Conservation (phyloP, 129 eudicot genomes). For the Rutidosis leptorrhynchoides region DNA sequence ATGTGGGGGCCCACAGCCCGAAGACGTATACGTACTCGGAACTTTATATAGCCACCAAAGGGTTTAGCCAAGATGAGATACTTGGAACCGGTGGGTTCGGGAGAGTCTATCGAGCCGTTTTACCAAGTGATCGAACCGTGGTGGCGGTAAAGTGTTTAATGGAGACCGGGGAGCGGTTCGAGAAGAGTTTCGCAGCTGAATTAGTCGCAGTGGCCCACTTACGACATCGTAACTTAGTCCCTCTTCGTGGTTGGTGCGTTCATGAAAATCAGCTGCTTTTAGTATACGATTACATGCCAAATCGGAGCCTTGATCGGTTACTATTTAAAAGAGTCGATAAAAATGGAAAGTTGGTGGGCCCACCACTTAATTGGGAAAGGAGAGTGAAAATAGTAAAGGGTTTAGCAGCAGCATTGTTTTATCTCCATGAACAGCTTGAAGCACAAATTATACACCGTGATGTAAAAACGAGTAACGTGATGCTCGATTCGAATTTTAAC, state of each 20-base stretch:
- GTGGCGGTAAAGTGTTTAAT: constrained; percentile 86
- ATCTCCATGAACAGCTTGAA: constrained; percentile 86
- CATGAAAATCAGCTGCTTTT: constrained; percentile 66
- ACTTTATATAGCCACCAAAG: constrained; percentile 78
- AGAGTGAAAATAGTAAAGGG: constrained; percentile 61
- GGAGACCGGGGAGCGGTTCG: constrained; percentile 62
- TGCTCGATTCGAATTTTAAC: constrained; percentile 76
- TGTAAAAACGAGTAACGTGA: constrained; percentile 90
- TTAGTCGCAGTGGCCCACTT: constrained; percentile 93
- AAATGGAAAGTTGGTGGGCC: neutral
- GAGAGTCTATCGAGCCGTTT: constrained; percentile 60
- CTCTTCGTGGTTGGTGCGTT: constrained; percentile 95
- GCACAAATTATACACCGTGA: constrained; percentile 95
- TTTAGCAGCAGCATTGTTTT: constrained; percentile 75
- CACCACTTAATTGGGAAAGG: constrained; percentile 54
- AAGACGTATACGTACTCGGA: constrained; percentile 78
- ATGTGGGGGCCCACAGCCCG: constrained; percentile 43
- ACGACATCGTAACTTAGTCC: constrained; percentile 88
- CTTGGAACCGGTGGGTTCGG: constrained; percentile 96
- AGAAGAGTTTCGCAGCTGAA: constrained; percentile 89
- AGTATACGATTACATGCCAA: constrained; percentile 96
- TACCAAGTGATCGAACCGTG: constrained; percentile 78
- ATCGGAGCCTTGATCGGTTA: constrained; percentile 76
- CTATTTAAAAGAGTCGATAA: constrained; percentile 41
- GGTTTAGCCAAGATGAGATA: constrained; percentile 58